Evolutionary conservation across 108 stramenopile species (phyloP).

Genomic region (Pseudonitzschia delicatissima): DNA sequence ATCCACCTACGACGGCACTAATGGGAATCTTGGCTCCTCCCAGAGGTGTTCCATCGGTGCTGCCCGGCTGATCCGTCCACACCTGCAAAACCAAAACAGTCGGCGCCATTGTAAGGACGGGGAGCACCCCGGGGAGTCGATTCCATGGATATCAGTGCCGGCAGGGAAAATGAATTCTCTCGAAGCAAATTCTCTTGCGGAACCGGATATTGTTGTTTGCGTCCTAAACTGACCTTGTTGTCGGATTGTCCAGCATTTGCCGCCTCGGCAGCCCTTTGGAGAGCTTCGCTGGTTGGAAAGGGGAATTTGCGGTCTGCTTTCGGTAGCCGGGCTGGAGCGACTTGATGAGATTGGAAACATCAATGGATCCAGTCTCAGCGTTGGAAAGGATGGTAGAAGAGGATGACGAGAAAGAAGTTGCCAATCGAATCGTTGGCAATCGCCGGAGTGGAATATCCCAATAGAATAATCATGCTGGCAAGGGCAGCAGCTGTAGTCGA

Average conservation of each 20-base stretch:
- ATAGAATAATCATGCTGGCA: too few species aligned
- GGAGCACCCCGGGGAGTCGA: background rate
- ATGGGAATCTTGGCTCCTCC: slow-evolving; percentile 6
- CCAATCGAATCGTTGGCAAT: too few species aligned
- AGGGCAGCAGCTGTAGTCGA: too few species aligned
- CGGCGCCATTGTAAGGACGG: slow-evolving; percentile 3
- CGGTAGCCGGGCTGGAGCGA: background rate
- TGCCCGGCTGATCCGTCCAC: background rate
- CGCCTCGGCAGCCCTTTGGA: background rate
- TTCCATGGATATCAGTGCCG: background rate
- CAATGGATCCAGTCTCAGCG: too few species aligned
- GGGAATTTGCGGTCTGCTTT: background rate
- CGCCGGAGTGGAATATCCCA: too few species aligned
- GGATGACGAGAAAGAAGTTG: too few species aligned
- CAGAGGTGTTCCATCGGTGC: background rate
- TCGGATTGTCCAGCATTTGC: background rate
- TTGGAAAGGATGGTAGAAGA: too few species aligned
- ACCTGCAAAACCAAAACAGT: slow-evolving; percentile 2
- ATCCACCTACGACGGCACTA: background rate
- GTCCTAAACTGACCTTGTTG: background rate
- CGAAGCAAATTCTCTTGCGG: too few species aligned
- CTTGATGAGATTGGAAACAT: too few species aligned
- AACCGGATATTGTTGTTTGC: background rate
- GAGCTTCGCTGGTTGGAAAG: background rate
- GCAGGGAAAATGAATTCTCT: background rate